Evolutionary conservation across 768 basidiomycete species (phyloP).

Genomic region (Mycena kentingensis): DNA sequence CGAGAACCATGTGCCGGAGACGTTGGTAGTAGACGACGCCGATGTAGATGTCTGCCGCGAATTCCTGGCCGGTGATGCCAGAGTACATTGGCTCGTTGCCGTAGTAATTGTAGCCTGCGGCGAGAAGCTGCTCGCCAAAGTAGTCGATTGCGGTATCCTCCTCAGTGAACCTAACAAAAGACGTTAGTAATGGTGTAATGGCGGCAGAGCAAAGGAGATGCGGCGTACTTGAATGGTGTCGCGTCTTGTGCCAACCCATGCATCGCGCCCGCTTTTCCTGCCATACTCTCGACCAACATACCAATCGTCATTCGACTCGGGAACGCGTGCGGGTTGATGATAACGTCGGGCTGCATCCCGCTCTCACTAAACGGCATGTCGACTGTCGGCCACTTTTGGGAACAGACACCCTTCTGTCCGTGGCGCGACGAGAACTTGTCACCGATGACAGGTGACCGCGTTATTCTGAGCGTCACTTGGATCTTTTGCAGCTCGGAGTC

Average conservation of each 20-base stretch:
- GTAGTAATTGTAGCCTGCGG: constrained; percentile 97
- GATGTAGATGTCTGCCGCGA: constrained; percentile 97
- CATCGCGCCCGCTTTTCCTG: constrained; percentile 98
- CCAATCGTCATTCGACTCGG: constrained; percentile 99
- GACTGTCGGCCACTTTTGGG: constrained; percentile 96
- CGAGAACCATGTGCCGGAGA: constrained; percentile 97
- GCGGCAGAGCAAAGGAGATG: constrained; percentile 5
- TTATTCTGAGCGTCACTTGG: constrained; percentile 90
- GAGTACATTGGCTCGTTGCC: constrained; percentile 99
- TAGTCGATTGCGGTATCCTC: constrained; percentile 97
- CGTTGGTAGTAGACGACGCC: constrained; percentile 99
- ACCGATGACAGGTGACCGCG: constrained; percentile 94
- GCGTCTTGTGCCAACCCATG: constrained; percentile 98
- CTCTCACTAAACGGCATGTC: constrained; percentile 99
- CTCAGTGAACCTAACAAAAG: constrained; percentile 76
- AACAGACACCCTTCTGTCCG: constrained; percentile 99
- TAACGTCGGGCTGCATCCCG: constrained; percentile 98
- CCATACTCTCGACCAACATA: constrained; percentile 99
- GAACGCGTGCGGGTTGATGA: constrained; percentile 99
- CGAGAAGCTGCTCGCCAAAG: constrained; percentile 92
- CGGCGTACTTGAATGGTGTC: constrained; percentile 90
- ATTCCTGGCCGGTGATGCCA: constrained; percentile 98
- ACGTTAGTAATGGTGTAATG: constrained; percentile 17
- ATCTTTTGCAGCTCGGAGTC: constrained; percentile 90
- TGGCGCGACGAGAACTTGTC: constrained; percentile 99